These are phyloP conservation scores for Dysphania ambrosioides DNA, from an alignment of 148 eudicot species.

Conservation along the genomic window DNA sequence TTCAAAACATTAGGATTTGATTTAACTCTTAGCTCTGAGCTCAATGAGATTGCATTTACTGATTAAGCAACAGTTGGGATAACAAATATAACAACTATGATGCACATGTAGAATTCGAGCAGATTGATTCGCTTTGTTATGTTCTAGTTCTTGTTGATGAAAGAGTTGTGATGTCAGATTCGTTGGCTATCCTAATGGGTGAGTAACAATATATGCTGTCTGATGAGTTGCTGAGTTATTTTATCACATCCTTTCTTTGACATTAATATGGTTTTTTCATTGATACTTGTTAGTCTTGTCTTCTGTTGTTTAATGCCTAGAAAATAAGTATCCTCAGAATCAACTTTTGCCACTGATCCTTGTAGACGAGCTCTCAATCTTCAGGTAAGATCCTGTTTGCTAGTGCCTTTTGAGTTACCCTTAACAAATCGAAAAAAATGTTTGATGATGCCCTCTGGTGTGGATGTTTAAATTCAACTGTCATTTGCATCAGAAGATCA, in stretches of 20 bases:
- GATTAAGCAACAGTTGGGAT: neutral
- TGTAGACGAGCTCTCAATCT: conserved; percentile 42
- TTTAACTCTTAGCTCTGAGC: no score
- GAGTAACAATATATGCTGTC: no score
- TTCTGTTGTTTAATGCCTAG: conserved; percentile 59
- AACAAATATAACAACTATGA: neutral
- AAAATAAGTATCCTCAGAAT: conserved; percentile 54
- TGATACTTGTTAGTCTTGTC: neutral
- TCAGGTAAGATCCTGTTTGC: conserved; percentile 42
- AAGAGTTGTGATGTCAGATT: conserved; percentile 50
- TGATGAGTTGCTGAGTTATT: no score
- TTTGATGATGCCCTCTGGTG: no score
- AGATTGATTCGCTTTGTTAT: conserved; percentile 51
- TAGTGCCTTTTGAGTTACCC: neutral
- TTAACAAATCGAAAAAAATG: no score
- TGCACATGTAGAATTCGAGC: conserved; percentile 51
- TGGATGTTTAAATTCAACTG: no score
- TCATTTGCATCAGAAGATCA: no score
- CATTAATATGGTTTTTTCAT: neutral
- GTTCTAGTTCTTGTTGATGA: conserved; percentile 65
- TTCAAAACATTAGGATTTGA: no score
- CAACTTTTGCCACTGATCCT: conserved; percentile 53
- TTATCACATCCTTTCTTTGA: no score
- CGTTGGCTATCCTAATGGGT: conserved; percentile 66
- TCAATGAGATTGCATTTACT: no score